Percentiles rank a stretch among this genome's conserved stretches.
Evolutionary conservation across 164 flowering plant species (phyloP).

Genomic region (Vitis riparia): DNA sequence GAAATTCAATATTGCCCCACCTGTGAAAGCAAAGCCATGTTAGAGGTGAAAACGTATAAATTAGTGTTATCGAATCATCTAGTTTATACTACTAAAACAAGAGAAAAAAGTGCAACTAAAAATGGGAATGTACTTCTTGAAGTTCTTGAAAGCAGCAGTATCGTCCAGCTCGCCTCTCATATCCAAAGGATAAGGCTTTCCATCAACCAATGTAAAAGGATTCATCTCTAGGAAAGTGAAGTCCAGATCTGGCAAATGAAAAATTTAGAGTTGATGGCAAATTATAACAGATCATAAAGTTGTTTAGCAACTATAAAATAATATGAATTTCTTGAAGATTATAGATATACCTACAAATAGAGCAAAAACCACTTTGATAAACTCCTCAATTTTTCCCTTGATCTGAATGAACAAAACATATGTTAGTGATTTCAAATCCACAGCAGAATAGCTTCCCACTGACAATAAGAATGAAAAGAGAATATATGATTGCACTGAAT

Average conservation of each 20-base stretch:
- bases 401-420: constrained; percentile 38
- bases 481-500: neutral
- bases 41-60: constrained; percentile 2
- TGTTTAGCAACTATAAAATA: neutral
- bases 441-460: neutral
- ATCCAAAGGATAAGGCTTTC: constrained; percentile 97
- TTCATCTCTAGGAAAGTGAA: constrained; percentile 99
- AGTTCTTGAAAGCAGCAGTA: constrained; percentile 97
- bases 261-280: constrained; percentile 1
- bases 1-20: constrained; percentile 89
- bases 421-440: neutral
- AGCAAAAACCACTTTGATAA: constrained; percentile 57
- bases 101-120: neutral
- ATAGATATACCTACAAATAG: constrained; percentile 59
- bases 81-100: neutral
- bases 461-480: no score
- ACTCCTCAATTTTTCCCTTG: constrained; percentile 61
- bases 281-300: constrained; percentile 5
- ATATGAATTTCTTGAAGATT: neutral
- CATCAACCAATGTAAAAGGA: constrained; percentile 89
- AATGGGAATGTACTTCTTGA: constrained; percentile 68
- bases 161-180: constrained; percentile 99
- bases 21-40: constrained; percentile 30
- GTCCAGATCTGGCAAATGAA: constrained; percentile 71
- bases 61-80: neutral